These are phyloP conservation scores for Fusarium sp. DNA, from an alignment of 2,329 filamentous ascomycete genomes.

Conservation along the genomic window DNA sequence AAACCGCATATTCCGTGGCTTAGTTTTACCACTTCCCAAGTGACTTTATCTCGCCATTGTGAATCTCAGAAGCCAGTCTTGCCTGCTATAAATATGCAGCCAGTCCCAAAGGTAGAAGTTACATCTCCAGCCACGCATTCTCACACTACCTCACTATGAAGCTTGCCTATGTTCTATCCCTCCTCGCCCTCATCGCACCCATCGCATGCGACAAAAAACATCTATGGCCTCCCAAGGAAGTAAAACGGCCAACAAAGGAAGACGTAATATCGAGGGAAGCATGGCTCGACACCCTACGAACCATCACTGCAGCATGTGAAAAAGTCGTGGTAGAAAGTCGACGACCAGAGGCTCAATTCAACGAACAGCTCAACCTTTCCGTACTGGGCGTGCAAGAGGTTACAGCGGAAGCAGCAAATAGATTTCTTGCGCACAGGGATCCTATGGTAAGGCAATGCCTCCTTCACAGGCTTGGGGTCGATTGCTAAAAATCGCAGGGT, in stretches of 20 bases:
- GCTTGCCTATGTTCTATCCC: not conserved
- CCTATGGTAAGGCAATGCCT: not conserved
- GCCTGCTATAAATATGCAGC: not conserved
- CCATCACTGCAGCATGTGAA: not conserved
- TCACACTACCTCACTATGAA: not conserved
- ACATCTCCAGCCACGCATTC: not conserved
- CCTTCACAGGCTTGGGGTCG: not conserved
- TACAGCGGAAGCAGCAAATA: not conserved
- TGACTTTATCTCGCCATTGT: too few species aligned
- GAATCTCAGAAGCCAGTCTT: not conserved
- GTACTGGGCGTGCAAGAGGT: not conserved
- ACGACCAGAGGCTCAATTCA: not conserved
- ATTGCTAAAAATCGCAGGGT: not conserved
- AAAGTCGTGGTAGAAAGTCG: not conserved
- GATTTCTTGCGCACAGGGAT: not conserved
- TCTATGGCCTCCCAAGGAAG: not conserved
- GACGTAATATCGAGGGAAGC: not conserved
- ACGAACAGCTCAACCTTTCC: not conserved
- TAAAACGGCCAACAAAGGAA: not conserved
- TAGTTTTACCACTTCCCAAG: not conserved
- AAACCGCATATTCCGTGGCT: not conserved
- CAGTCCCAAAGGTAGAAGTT: not conserved
- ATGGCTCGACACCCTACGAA: not conserved
- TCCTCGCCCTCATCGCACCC: not conserved
- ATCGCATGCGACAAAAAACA: not conserved